A percentile compares a stretch with the other conserved stretches of the same genome.
These are phyloP conservation scores for Moelleriella libera DNA, from an alignment of 2,329 filamentous ascomycete species.

Conservation along the genomic window DNA sequence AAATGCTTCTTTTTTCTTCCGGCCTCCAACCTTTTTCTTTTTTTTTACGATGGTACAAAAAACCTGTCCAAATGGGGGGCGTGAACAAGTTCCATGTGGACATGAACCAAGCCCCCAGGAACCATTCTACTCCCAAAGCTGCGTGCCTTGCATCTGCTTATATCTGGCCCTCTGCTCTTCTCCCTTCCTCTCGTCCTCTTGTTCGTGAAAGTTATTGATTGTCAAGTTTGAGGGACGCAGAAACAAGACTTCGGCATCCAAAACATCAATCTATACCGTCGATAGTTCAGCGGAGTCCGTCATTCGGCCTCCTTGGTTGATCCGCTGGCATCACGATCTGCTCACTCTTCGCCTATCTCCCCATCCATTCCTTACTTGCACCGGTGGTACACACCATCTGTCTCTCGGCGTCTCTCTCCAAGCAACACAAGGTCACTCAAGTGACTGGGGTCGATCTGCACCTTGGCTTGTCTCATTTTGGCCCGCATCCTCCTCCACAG, in stretches of 20 bases:
- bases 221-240: constrained; percentile 7
- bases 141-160: neutral
- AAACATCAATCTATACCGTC: constrained; percentile 13
- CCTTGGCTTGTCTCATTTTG: constrained; percentile 18
- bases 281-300: constrained; percentile 10
- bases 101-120: neutral
- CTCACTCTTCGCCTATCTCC: constrained; percentile 9
- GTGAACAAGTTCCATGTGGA: neutral
- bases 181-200: constrained; percentile 3
- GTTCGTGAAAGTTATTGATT: constrained; percentile 1
- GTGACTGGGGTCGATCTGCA: constrained; percentile 19
- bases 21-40: neutral
- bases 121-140: neutral
- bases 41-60: neutral
- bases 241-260: constrained; percentile 8
- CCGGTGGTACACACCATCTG: constrained; percentile 13
- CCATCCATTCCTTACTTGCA: constrained; percentile 18
- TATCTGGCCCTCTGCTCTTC: constrained; percentile 7
- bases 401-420: constrained; percentile 20
- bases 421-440: constrained; percentile 15
- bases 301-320: constrained; percentile 7
- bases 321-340: constrained; percentile 14
- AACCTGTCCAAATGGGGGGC: too few relatives aligned
- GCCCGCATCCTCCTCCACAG: constrained; percentile 15
- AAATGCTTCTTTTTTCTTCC: neutral